A percentile compares a stretch with the other conserved stretches of the same genome.
Conservation (phyloP, 177 flowering plant genomes). For the Vitis hybrid region DNA sequence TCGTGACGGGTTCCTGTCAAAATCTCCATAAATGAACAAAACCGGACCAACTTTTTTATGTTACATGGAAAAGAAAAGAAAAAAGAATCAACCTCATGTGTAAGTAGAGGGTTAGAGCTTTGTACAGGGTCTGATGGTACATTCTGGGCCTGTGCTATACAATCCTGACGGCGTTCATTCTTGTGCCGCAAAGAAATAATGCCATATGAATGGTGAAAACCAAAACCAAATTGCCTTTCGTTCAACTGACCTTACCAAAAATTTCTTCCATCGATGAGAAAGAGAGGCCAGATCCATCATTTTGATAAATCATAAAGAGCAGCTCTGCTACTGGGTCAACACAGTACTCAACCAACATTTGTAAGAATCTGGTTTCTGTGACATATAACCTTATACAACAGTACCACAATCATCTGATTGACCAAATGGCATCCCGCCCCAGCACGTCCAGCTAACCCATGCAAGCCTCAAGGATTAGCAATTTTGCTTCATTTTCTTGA, state of each 20-base stretch:
- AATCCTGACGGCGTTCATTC: constrained; percentile 19
- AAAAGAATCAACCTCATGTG: constrained; percentile 41
- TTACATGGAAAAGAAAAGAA: constrained; percentile 34
- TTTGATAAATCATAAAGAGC: not conserved
- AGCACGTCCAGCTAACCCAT: not conserved
- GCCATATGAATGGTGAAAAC: constrained; percentile 20
- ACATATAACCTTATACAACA: not conserved
- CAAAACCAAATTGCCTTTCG: constrained; percentile 6
- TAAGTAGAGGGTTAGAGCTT: constrained; percentile 47
- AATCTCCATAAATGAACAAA: constrained; percentile 17
- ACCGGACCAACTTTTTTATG: constrained; percentile 24
- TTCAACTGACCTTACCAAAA: not conserved
- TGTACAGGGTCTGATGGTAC: constrained; percentile 54
- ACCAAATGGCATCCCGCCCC: not conserved
- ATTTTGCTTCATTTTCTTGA: constrained; percentile 13
- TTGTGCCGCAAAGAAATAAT: constrained; percentile 28
- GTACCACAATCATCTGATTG: not conserved
- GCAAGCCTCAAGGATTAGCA: constrained; percentile 8
- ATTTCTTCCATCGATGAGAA: constrained; percentile 1
- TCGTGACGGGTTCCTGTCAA: constrained; percentile 22
- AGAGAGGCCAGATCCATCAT: constrained; percentile 4
- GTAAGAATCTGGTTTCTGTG: constrained; percentile 1
- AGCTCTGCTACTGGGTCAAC: not conserved
- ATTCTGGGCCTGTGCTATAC: constrained; percentile 22
- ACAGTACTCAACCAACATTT: constrained; percentile 1